These are phyloP conservation scores for Dryas alaskensis DNA, from an alignment of 306 rosid species.

Conservation along the genomic window DNA sequence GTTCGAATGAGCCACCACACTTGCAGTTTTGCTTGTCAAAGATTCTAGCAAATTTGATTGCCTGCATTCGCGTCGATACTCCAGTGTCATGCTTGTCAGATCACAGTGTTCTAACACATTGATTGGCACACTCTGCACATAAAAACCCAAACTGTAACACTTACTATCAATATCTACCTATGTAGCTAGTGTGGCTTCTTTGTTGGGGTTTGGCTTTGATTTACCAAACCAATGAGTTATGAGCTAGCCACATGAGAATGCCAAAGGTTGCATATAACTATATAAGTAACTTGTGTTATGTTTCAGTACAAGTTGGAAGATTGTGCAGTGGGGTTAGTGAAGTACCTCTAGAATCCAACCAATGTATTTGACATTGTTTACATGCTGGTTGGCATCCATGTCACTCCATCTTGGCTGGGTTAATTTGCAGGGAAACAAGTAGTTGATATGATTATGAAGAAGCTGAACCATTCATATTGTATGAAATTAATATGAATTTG, in stretches of 20 bases:
- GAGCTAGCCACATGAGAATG: no score
- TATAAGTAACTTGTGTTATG: neutral
- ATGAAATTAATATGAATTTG: neutral
- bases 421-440: neutral
- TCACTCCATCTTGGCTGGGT: constrained; percentile 94
- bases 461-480: neutral
- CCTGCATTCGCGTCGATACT: constrained; percentile 77
- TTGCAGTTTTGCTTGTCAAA: constrained; percentile 55
- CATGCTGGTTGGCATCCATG: constrained; percentile 97
- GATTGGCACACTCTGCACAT: constrained; percentile 72
- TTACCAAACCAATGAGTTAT: no score
- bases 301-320: no score
- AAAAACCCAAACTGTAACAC: neutral
- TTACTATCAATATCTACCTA: no score
- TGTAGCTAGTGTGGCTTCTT: no score
- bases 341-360: constrained; percentile 96
- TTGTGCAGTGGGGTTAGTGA: neutral
- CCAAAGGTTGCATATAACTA: no score
- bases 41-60: constrained; percentile 76
- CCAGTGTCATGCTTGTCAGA: constrained; percentile 76
- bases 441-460: neutral
- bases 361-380: constrained; percentile 89
- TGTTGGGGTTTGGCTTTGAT: no score
- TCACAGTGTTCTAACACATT: constrained; percentile 54
- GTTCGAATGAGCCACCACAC: constrained; percentile 28